Evolutionary conservation across 163 green algal species (phyloP).

Genomic region (Smithsoniella earleae): DNA sequence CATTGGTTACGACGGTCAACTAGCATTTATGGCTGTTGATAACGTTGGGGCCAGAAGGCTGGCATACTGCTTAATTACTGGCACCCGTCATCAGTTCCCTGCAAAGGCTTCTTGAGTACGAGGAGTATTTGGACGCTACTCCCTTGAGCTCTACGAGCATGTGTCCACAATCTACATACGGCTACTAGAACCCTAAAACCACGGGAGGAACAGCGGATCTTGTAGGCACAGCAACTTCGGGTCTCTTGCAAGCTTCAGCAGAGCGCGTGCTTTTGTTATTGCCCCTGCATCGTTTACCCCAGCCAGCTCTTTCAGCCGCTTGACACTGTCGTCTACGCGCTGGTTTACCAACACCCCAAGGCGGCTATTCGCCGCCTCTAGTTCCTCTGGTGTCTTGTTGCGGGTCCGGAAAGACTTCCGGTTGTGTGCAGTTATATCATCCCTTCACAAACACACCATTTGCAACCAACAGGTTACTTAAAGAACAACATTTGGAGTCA

Average conservation of each 20-base stretch:
- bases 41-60: no score
- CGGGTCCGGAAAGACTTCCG: background rate
- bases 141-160: no score
- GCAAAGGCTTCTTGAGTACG: no score
- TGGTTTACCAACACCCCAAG: background rate
- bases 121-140: no score
- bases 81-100: no score
- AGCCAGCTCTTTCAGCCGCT: background rate
- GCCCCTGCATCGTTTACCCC: background rate
- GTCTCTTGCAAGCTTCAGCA: background rate
- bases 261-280: background rate
- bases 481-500: background rate
- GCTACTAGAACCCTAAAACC: constrained; percentile 17
- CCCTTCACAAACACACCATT: background rate
- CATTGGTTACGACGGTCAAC: no score
- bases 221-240: background rate
- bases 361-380: background rate
- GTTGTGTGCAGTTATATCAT: constrained; percentile 17
- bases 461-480: background rate
- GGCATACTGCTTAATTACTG: no score
- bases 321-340: background rate
- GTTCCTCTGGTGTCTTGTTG: background rate
- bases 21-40: no score
- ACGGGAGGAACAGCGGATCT: constrained; percentile 15
- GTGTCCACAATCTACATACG: no score